Evolutionary conservation across 1,284 basidiomycete genomes (phyloP).

Genomic region (Naganishia albida): DNA sequence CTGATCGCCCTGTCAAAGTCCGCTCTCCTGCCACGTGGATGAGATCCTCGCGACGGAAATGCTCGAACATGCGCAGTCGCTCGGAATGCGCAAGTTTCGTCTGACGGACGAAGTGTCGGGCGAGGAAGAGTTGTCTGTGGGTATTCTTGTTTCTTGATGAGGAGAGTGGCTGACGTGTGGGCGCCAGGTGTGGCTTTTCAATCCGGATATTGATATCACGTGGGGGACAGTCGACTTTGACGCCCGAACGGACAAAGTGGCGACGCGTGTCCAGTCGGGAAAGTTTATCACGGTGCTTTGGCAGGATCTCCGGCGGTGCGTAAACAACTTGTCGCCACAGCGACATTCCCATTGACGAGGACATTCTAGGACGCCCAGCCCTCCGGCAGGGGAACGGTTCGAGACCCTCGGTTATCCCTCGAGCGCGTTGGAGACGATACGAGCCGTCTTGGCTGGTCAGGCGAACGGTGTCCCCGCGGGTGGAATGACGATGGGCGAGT

Average conservation of each 20-base stretch:
- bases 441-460: background rate
- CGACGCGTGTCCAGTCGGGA: background rate
- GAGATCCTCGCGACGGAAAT: constrained; percentile 18
- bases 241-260: background rate
- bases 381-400: background rate
- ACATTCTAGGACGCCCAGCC: background rate
- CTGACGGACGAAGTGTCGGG: constrained; percentile 1
- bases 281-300: constrained; percentile 13
- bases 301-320: constrained; percentile 1
- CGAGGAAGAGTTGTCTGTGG: constrained; percentile 9
- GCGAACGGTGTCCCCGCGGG: constrained; percentile 9
- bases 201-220: constrained; percentile 12
- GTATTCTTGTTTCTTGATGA: background rate
- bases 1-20: background rate
- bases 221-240: constrained; percentile 7
- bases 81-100: constrained; percentile 12
- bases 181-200: constrained; percentile 15
- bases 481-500: constrained; percentile 6
- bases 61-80: constrained; percentile 20
- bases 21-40: constrained; percentile 7
- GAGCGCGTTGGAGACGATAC: background rate
- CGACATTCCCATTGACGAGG: background rate
- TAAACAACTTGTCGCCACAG: background rate
- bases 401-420: constrained; percentile 6
- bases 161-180: background rate